phyloP scores from a whole-genome alignment of 148 eudicot species.

The Chenopodium formosanum region DNA sequence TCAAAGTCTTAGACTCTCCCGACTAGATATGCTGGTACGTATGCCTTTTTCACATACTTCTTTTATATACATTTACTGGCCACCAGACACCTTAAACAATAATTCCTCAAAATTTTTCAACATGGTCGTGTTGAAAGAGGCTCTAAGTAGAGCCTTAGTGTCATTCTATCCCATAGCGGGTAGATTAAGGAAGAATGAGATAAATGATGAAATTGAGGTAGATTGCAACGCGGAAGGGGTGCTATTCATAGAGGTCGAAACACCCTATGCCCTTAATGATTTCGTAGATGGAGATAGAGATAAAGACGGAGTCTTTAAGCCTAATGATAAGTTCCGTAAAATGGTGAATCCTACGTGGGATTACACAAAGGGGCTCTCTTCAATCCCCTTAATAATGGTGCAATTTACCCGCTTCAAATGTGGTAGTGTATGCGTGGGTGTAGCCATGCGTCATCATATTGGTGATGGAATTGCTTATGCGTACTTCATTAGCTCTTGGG shows the following conservation, averaged over 20 bases:
- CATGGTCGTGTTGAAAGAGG: not conserved
- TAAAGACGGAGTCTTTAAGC: conserved; percentile 14
- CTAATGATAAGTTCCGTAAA: conserved; percentile 29
- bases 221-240: conserved; percentile 34
- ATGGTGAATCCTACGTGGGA: conserved; percentile 37
- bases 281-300: conserved; percentile 20
- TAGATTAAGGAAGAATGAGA: conserved; percentile 20
- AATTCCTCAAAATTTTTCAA: not conserved
- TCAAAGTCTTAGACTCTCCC: too few relatives aligned
- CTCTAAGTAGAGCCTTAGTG: conserved; percentile 8
- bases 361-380: conserved; percentile 28
- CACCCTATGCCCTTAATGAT: conserved; percentile 29
- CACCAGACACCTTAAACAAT: too few relatives aligned
- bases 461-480: conserved; percentile 30
- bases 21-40: too few relatives aligned
- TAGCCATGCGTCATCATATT: conserved; percentile 32
- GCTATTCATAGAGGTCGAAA: conserved; percentile 29
- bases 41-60: too few relatives aligned
- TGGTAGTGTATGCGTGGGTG: conserved; percentile 31
- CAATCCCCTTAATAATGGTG: conserved; percentile 36
- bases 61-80: too few relatives aligned
- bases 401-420: conserved; percentile 22
- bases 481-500: conserved; percentile 30
- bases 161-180: conserved; percentile 21
- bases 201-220: conserved; percentile 23